A percentile compares a stretch with the other conserved stretches of the same genome.
These are phyloP conservation scores for Colletotrichum tofieldiae DNA, from an alignment of 2,329 filamentous ascomycete genomes.

Conservation along the genomic window DNA sequence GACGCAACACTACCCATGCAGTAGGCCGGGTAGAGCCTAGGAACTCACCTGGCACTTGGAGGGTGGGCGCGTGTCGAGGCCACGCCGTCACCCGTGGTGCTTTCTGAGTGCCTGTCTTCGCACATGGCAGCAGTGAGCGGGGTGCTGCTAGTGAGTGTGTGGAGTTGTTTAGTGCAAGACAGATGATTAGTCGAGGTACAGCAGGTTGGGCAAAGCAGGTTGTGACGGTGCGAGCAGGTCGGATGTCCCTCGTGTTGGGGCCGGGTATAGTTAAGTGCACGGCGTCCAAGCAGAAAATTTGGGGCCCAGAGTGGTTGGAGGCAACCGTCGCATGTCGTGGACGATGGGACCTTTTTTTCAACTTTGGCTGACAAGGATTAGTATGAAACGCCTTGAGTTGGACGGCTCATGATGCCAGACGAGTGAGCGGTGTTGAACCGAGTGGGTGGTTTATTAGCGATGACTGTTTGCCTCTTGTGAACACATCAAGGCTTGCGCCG, in stretches of 20 bases:
- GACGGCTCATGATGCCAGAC: neutral
- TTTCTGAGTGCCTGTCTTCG: conserved; percentile 28
- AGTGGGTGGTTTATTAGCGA: neutral
- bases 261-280: conserved; percentile 6
- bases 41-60: conserved; percentile 32
- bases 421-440: neutral
- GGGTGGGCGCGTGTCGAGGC: conserved; percentile 38
- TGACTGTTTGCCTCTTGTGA: neutral
- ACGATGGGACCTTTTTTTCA: conserved; percentile 1
- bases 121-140: conserved; percentile 15
- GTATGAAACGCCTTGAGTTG: conserved; percentile 7
- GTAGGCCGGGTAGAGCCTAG: conserved; percentile 7
- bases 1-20: conserved; percentile 21
- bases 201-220: conserved; percentile 10
- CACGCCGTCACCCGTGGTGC: conserved; percentile 19
- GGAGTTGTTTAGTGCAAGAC: neutral
- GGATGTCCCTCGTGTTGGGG: neutral
- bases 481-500: neutral
- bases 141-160: neutral
- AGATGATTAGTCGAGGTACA: conserved; percentile 12
- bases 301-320: neutral
- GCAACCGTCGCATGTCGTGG: neutral
- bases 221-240: conserved; percentile 3
- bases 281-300: conserved; percentile 2
- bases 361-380: neutral